A percentile compares a stretch with the other conserved stretches of the same genome.
Conservation (phyloP, 2,329 filamentous ascomycete species). For the Fusarium lateritium region DNA sequence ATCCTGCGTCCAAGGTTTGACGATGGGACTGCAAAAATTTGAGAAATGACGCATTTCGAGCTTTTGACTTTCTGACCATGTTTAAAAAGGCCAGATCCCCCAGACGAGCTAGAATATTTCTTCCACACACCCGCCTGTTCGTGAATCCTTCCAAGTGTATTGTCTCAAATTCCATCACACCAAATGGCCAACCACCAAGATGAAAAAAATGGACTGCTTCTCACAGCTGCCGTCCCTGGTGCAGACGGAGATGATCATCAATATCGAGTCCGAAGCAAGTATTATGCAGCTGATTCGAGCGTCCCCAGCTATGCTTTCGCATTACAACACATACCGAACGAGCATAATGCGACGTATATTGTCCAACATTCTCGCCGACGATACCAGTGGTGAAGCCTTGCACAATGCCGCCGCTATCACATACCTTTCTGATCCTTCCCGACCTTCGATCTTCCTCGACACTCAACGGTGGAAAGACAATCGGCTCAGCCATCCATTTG, state of each 20-base stretch:
- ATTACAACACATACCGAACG: not conserved
- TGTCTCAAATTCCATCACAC: too few relatives aligned
- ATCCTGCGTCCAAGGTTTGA: too few relatives aligned
- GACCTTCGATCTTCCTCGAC: rapidly evolving
- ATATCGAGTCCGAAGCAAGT: not conserved
- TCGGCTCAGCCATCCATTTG: not conserved
- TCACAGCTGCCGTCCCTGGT: too few relatives aligned
- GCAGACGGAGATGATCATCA: not conserved
- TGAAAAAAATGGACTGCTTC: too few relatives aligned
- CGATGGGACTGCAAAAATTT: too few relatives aligned
- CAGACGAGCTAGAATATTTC: too few relatives aligned
- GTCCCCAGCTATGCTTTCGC: not conserved
- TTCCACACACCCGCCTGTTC: too few relatives aligned
- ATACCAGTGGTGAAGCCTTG: not conserved
- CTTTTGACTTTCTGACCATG: too few relatives aligned
- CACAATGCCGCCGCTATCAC: not conserved
- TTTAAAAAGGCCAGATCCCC: too few relatives aligned
- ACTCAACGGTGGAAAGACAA: rapidly evolving
- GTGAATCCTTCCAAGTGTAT: too few relatives aligned
- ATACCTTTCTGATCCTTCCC: not conserved
- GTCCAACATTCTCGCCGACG: not conserved
- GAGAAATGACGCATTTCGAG: too few relatives aligned
- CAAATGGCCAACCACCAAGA: too few relatives aligned
- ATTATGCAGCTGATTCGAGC: not conserved
- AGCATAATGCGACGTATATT: not conserved